phyloP scores from a whole-genome alignment of 176 grass and related monocot genomes.

The maize (Zea mays) region DNA sequence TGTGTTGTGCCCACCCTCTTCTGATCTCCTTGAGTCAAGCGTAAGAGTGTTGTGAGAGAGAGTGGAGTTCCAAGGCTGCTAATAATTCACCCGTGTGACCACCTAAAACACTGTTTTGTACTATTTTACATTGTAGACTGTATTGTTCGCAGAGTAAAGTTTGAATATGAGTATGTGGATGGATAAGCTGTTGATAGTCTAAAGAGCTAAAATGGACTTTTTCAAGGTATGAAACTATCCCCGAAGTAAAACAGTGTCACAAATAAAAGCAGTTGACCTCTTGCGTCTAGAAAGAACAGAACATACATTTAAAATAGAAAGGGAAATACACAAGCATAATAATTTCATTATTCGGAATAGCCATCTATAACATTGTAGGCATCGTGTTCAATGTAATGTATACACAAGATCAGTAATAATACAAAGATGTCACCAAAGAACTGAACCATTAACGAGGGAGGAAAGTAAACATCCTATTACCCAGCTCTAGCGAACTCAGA shows the following conservation, averaged over 20 bases:
- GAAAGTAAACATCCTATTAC: slow-evolving; percentile 24
- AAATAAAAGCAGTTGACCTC: not conserved
- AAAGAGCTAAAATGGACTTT: not conserved
- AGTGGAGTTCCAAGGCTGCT: too few relatives aligned
- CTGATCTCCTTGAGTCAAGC: too few relatives aligned
- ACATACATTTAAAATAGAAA: not conserved
- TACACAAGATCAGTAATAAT: slow-evolving; percentile 39
- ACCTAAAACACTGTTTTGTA: too few relatives aligned
- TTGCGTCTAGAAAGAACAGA: not conserved
- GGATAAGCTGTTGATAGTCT: not conserved
- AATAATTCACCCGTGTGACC: too few relatives aligned
- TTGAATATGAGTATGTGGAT: too few relatives aligned
- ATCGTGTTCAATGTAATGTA: slow-evolving; percentile 18
- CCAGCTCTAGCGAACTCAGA: slow-evolving; percentile 28
- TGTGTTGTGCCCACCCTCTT: too few relatives aligned
- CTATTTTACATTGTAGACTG: too few relatives aligned
- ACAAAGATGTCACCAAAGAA: slow-evolving; percentile 38
- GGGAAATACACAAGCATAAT: not conserved
- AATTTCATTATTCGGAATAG: slow-evolving; percentile 2
- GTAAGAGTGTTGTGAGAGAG: too few relatives aligned
- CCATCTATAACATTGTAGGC: slow-evolving; percentile 15
- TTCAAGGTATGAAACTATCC: not conserved
- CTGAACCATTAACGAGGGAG: not conserved
- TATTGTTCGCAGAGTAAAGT: too few relatives aligned
- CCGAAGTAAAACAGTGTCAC: not conserved